Evolutionary conservation across 2,329 filamentous ascomycete species (phyloP), one percentile per base, ranked within the genome.

Genomic region (Amauroascus verrucosus): DNA sequence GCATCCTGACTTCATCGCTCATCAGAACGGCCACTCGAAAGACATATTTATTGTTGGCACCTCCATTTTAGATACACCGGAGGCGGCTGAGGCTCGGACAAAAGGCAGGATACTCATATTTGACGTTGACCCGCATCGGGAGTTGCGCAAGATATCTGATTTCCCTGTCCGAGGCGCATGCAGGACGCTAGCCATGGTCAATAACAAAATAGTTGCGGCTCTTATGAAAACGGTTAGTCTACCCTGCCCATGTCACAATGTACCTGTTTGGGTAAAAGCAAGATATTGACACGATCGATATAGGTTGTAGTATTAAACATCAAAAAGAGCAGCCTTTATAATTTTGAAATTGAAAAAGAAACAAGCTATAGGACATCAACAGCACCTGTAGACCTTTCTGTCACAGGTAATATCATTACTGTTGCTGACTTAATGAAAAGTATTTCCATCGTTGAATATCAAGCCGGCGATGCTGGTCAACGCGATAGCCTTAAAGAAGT

Each of bases 391-490:
- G 87, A 91, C 60, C 67, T 97, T 6, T 82, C 84, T 8, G 78
- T 96, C 13, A 80, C 81, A 1, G 85, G 79, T 0, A 83, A 84
- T 60, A 76, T 80, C 22, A 90, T 98, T 57, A 88, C 86, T 0
- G 83, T 97, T 8, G 86, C 85, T 0, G 93, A 98, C 64, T 73
- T 98, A 44, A 96, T 95, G 86, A 96, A 97, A 71, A 95, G 88
- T 1, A 75, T 95, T 22, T 83, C 85, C 1, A 72, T 97, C 5
- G 75, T 96, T 7, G 77, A 93, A 64, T 93, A 85, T 64, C 73
- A 76, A 0, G 76, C 77, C 2, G 77, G 81, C 1, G 67, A 75
- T 20, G 70, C 79, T 2, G 80, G 78, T 0, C 68, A 78, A n/a
- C 70, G 77, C 9, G 79, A 84, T 51, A 79, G 75, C 50, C 75